Base-by-base conservation (phyloP, 2,329 filamentous ascomycete genomes). In the Macroventuria anomochaeta region DNA sequence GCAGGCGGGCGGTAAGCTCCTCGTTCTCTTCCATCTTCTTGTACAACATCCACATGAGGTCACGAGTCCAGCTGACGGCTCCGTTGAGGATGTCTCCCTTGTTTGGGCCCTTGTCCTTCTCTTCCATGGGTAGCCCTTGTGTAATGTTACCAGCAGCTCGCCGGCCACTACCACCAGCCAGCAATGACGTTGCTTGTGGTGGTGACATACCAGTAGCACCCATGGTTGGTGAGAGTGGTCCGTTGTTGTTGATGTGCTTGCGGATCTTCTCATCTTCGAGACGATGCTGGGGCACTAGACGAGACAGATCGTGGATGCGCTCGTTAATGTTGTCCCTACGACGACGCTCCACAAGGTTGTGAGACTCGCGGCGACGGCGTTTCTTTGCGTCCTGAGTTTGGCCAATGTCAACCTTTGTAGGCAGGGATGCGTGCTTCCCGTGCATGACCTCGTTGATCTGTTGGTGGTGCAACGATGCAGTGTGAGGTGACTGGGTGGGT, bases 1-100 rank as follows among this genome's bases (percentile, higher is more conserved):
- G 88, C 67, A 74, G 63, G 20, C 66, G 69, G 33, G 95, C 89
- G 66, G 89, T 86, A 42, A 97, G 83, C 70, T 96, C 89, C 59
- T 96, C 89, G 75, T 96, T 91, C 71, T 93, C 89, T 71, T 95
- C 88, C 61, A 96, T 83, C 77, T 96, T 96, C 69, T 90, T 83
- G 70, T 96, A 88, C 55, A 96, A 80, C 79, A 96, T 88, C 95
- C 95, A 97, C 91, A 97, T 96, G 46, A 99, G 82, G 77, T 99
- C 95, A 59, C 93, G 87, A 57, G 91, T 97, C 95, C 95, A 99
- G 76, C 91, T 92, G 47, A 97, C 95, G 28, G 93, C 90, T 25
- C 95, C 93, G 70, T 97, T 97, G 66, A 99, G 87, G 55, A 99
- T 97, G 67, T 99, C 95, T 41, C 95, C 95, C 79, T 99, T 99